Base-by-base conservation (phyloP, 2,329 filamentous ascomycete species). In the Nigrospora oryzae region DNA sequence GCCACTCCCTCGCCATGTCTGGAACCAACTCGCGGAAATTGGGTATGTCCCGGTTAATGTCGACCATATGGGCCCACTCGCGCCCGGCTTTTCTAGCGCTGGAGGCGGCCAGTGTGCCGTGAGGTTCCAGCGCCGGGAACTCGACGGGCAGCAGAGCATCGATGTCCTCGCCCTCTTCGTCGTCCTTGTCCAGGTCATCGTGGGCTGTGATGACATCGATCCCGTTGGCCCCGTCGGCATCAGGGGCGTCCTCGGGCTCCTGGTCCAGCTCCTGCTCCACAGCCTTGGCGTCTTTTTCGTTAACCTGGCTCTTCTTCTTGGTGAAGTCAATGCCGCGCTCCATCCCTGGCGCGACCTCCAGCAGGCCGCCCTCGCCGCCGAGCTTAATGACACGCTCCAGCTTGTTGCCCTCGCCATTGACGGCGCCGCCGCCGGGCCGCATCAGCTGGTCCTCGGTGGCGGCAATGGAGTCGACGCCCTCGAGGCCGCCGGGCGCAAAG, bases 61-160 rank as follows among this genome's bases (percentile, higher is more conserved):
- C 91, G 2, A 98, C 91, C 82, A 98, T 95, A 66, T 98, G 93
- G 42, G 93, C 93, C 91, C 93, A 98, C 67, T 97, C 89, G 56
- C 79, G 84, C 7, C 86, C 86, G 35, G 81, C 81, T 57, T 85
- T 86, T 58, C 83, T 86, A 49, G 82, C 73, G 48, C 81, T 79
- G 10, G 86, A 83, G 42, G 84, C 71, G 16, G 85, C 77, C 30
- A 96, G 77, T 17, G 81, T 76, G n/a, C 83, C 83, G 58, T 84
- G 86, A 11, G 93, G 89, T 53, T 94, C 87, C 7, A 98, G 64
- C 12, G 94, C 86, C 1, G 93, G 90, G 56, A 96, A 98, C 59
- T 98, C 93, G 23, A 95, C 79, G 0, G 93, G 93, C 1, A 98
- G 66, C 6, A 98, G 73, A 38, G 86, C 81, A 59, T 98, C 93